Percentiles rank a stretch among this genome's conserved stretches.
These are phyloP conservation scores for Mimosa pudica DNA, from an alignment of 306 rosid genomes.

Conservation along the genomic window DNA sequence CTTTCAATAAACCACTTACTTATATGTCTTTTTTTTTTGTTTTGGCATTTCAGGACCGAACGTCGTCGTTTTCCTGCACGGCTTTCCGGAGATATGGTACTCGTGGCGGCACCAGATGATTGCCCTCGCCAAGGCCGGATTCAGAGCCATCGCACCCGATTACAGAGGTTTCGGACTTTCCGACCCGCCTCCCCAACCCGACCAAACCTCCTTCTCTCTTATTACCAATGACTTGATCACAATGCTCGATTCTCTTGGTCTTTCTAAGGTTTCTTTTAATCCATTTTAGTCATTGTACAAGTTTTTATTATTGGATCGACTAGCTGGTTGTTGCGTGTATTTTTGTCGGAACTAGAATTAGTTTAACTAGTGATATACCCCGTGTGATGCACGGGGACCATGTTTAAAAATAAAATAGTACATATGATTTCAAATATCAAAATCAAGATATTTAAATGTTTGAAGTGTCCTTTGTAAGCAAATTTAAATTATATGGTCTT, in stretches of 20 bases:
- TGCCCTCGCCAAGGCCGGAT: constrained; percentile 53
- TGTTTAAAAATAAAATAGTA: too few species aligned
- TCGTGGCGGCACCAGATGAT: constrained; percentile 69
- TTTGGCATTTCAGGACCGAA: constrained; percentile 41
- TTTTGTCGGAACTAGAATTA: too few species aligned
- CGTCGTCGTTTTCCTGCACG: constrained; percentile 57
- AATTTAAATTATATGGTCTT: too few species aligned
- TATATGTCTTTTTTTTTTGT: not conserved
- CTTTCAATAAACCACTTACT: not conserved
- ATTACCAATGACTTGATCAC: constrained; percentile 38
- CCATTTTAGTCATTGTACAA: too few species aligned
- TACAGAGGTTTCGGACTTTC: constrained; percentile 62
- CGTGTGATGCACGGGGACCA: too few species aligned
- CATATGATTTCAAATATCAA: too few species aligned
- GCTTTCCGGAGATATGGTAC: constrained; percentile 74
- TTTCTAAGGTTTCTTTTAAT: constrained; percentile 45
- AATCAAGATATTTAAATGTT: too few species aligned
- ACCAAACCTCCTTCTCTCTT: constrained; percentile 36
- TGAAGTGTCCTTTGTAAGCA: too few species aligned
- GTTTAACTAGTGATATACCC: too few species aligned
- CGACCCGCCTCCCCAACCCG: constrained; percentile 50
- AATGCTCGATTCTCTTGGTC: constrained; percentile 44
- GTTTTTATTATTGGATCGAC: too few species aligned
- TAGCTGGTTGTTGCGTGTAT: too few species aligned
- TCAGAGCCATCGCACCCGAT: constrained; percentile 56